These are phyloP conservation scores for Lepiota venenata DNA, from an alignment of 768 basidiomycete genomes.

Conservation along the genomic window DNA sequence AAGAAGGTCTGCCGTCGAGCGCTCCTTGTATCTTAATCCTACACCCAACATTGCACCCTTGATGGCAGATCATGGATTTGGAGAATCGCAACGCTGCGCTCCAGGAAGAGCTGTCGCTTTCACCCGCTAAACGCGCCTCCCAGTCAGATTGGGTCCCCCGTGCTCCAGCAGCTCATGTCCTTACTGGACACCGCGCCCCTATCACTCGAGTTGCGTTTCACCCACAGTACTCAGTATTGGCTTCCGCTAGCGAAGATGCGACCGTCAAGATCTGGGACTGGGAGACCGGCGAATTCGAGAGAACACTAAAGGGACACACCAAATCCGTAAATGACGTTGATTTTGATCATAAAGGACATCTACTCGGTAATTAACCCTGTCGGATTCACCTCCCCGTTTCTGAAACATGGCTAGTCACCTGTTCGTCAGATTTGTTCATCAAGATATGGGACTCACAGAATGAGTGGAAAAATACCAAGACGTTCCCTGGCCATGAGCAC, in stretches of 20 bases:
- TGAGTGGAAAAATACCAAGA: slow-evolving; percentile 88
- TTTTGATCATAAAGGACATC: slow-evolving; percentile 82
- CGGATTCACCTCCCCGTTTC: neutral
- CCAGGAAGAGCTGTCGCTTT: slow-evolving; percentile 63
- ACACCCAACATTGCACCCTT: slow-evolving; percentile 6
- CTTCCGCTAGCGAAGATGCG: slow-evolving; percentile 84
- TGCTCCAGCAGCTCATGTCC: slow-evolving; percentile 75
- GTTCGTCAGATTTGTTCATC: slow-evolving; percentile 85
- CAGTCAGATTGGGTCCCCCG: slow-evolving; percentile 88
- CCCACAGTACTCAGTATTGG: slow-evolving; percentile 78
- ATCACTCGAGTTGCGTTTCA: slow-evolving; percentile 84
- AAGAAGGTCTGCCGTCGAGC: slow-evolving; percentile 63
- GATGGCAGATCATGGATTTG: slow-evolving; percentile 85
- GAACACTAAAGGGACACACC: slow-evolving; percentile 90
- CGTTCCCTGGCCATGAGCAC: slow-evolving; percentile 88
- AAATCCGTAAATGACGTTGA: slow-evolving; percentile 85
- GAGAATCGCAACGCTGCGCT: slow-evolving; percentile 79
- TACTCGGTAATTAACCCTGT: slow-evolving; percentile 52
- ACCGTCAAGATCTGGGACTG: slow-evolving; percentile 96
- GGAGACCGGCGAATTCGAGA: slow-evolving; percentile 92
- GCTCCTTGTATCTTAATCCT: neutral
- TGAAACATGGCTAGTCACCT: slow-evolving; percentile 41
- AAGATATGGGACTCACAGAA: slow-evolving; percentile 91
- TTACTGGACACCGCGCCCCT: slow-evolving; percentile 71
- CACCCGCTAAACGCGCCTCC: slow-evolving; percentile 49